Percentiles rank a stretch among this genome's conserved stretches.
Evolutionary conservation across 2,329 filamentous ascomycete species (phyloP).

Genomic region (Achaetomium macrosporum): DNA sequence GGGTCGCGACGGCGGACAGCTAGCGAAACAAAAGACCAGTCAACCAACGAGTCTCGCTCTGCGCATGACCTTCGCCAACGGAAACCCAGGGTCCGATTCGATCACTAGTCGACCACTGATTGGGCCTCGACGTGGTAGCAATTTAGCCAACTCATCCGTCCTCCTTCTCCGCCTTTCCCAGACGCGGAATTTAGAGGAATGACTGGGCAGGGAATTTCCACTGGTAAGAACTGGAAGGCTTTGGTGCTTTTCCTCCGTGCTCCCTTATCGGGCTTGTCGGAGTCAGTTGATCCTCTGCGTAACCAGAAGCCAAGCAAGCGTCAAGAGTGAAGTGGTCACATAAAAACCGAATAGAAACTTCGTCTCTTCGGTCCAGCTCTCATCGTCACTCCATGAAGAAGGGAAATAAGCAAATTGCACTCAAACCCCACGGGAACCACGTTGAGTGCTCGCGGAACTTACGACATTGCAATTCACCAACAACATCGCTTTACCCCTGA

Average conservation of each 20-base stretch:
- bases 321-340: not conserved
- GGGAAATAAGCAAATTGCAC: not conserved
- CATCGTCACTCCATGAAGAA: not conserved
- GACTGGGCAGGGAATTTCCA: not conserved
- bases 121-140: conserved; percentile 24
- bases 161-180: conserved; percentile 1
- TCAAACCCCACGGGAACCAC: too few species aligned
- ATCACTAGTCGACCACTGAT: conserved; percentile 9
- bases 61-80: conserved; percentile 13
- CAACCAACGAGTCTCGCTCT: not conserved
- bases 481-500: conserved; percentile 2
- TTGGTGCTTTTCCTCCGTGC: conserved; percentile 5
- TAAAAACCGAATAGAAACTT: not conserved
- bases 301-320: not conserved
- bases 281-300: not conserved
- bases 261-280: conserved; percentile 6
- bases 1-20: not conserved
- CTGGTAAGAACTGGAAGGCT: not conserved
- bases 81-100: conserved; percentile 16
- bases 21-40: not conserved
- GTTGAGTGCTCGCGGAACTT: not conserved
- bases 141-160: conserved; percentile 25
- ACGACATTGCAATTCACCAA: not conserved
- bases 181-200: not conserved
- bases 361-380: not conserved